Evolutionary conservation across 441 rosid species (phyloP).

Genomic region (Euphorbia celastroides): DNA sequence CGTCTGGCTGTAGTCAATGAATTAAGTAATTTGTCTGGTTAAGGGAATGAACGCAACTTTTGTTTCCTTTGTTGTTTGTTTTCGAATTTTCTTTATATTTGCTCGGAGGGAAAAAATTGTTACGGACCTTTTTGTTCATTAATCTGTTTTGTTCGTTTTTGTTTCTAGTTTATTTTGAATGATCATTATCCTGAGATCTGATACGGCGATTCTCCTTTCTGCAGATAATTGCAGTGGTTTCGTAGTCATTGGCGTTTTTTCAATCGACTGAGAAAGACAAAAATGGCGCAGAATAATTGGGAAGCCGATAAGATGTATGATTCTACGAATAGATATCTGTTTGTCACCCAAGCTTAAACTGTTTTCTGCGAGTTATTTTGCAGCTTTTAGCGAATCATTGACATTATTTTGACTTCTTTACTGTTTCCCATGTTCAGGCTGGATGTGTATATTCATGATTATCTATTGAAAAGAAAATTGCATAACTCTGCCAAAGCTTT

Average conservation of each 20-base stretch:
- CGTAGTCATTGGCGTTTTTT: slow-evolving; percentile 9
- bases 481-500: slow-evolving; percentile 47
- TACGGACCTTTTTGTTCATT: background rate
- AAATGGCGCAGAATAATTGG: slow-evolving; percentile 36
- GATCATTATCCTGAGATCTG: slow-evolving; percentile 15
- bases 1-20: background rate
- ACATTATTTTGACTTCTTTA: background rate
- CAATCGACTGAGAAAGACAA: background rate
- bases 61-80: no score
- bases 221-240: slow-evolving; percentile 19
- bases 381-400: no score
- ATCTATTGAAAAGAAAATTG: slow-evolving; percentile 50
- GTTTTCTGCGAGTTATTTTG: no score
- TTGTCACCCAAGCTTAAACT: no score
- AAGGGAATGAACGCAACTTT: background rate
- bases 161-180: background rate
- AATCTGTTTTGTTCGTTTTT: background rate
- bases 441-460: slow-evolving; percentile 53
- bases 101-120: no score
- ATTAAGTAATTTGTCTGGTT: background rate
- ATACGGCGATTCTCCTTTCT: slow-evolving; percentile 1
- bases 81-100: background rate
- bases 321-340: no score
- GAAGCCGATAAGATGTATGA: slow-evolving; percentile 50
- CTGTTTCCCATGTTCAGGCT: slow-evolving; percentile 31